Evolutionary conservation across 768 basidiomycete species (phyloP).

Genomic region (Calvatia gigantea): DNA sequence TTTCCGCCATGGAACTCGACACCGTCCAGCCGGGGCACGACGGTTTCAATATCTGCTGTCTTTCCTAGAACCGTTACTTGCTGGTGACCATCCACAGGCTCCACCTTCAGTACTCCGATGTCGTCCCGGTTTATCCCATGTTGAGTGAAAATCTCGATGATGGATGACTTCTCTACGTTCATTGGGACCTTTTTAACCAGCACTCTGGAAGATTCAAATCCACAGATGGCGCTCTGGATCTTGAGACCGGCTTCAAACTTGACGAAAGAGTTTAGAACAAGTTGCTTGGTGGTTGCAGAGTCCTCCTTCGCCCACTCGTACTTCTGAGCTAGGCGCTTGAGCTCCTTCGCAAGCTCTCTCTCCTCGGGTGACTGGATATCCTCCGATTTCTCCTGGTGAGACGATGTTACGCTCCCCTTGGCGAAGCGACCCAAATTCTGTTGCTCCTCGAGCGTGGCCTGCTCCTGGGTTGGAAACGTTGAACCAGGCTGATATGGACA

Average conservation of each 20-base stretch:
- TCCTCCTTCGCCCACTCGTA: slow-evolving; percentile 10
- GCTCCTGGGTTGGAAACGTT: too few species aligned
- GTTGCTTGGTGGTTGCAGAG: neutral
- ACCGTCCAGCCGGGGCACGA: slow-evolving; percentile 44
- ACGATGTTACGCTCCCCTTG: neutral
- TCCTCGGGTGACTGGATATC: slow-evolving; percentile 1
- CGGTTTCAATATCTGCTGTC: slow-evolving; percentile 33
- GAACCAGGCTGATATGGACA: too few species aligned
- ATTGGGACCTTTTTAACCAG: slow-evolving; percentile 15
- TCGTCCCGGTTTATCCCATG: slow-evolving; percentile 10
- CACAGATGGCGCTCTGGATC: slow-evolving; percentile 12
- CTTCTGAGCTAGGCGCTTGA: slow-evolving; percentile 1
- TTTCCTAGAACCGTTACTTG: slow-evolving; percentile 44
- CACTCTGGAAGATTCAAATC: slow-evolving; percentile 15
- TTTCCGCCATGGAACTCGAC: slow-evolving; percentile 41
- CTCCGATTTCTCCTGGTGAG: neutral
- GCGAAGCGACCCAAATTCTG: neutral
- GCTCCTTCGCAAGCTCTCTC: neutral
- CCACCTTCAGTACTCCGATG: slow-evolving; percentile 16
- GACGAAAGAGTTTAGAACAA: slow-evolving; percentile 16
- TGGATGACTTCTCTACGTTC: slow-evolving; percentile 10
- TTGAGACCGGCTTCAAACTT: slow-evolving; percentile 21
- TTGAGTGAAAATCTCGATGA: slow-evolving; percentile 14
- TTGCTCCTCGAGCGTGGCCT: neutral
- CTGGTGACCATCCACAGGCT: slow-evolving; percentile 21